Conservation (phyloP, 2,329 filamentous ascomycete species). For the Phaeosphaeriaceae sp. region DNA sequence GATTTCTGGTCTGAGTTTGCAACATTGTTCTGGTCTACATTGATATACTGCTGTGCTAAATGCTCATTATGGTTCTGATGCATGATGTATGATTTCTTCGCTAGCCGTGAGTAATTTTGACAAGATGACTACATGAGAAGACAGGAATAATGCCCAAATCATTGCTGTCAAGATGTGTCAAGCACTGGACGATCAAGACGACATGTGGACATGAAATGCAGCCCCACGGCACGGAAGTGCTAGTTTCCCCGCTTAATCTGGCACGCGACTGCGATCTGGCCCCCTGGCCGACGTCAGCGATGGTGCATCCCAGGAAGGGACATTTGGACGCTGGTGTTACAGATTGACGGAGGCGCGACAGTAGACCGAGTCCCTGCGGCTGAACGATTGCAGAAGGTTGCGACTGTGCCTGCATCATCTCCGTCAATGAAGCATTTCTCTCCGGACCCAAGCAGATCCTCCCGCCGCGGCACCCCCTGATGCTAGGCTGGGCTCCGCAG, state of each 20-base stretch:
- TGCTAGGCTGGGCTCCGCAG: constrained; percentile 16
- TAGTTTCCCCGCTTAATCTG: constrained; percentile 10
- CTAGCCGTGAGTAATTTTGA: too few relatives aligned
- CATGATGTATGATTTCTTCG: too few relatives aligned
- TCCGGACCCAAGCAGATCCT: constrained; percentile 10
- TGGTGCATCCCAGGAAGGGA: not conserved
- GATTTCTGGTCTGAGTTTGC: constrained; percentile 3
- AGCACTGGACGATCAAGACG: not conserved
- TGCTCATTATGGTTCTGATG: not conserved
- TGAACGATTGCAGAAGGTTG: not conserved
- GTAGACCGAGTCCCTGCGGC: constrained; percentile 5
- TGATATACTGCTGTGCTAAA: not conserved
- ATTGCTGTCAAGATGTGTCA: too few relatives aligned
- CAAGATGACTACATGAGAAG: too few relatives aligned
- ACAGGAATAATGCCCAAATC: not conserved
- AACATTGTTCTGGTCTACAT: not conserved
- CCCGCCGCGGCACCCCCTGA: constrained; percentile 23
- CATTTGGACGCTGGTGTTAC: constrained; percentile 7
- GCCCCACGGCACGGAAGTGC: not conserved
- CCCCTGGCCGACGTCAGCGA: constrained; percentile 6
- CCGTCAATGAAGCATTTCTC: constrained; percentile 18
- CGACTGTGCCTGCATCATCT: constrained; percentile 22
- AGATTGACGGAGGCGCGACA: constrained; percentile 17
- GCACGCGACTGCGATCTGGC: constrained; percentile 20
- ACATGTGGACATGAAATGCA: not conserved